These are phyloP conservation scores for Ophiostoma quercus DNA, from an alignment of 2,329 filamentous ascomycete species.

Conservation along the genomic window DNA sequence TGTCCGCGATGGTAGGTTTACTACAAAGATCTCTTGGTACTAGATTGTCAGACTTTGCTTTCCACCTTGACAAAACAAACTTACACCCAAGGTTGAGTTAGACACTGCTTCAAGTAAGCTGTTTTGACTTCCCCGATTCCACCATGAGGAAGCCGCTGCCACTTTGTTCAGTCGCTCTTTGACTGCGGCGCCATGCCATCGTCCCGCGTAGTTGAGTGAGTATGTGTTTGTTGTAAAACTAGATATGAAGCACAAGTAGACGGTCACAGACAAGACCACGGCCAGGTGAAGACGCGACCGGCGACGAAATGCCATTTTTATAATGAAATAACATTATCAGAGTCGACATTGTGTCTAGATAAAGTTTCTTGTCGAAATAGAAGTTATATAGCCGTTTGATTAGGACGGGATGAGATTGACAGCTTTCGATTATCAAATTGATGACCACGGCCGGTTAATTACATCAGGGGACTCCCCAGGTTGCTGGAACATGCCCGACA, in stretches of 20 bases:
- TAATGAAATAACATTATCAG: not conserved
- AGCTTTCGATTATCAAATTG: not conserved
- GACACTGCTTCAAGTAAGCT: not conserved
- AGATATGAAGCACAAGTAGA: not conserved
- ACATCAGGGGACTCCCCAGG: not conserved
- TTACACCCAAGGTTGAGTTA: not conserved
- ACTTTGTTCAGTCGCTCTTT: not conserved
- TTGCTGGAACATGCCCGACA: not conserved
- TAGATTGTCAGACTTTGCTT: not conserved
- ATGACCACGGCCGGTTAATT: not conserved
- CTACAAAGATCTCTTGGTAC: not conserved
- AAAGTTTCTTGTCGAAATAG: not conserved
- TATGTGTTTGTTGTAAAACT: not conserved
- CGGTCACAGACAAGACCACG: not conserved
- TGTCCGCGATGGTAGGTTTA: not conserved
- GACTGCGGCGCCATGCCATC: not conserved
- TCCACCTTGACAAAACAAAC: too few species aligned
- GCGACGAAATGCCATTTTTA: not conserved
- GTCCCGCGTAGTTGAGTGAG: not conserved
- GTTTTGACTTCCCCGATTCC: not conserved
- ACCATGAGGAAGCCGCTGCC: not conserved
- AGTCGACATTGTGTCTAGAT: not conserved
- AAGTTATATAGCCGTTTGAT: not conserved
- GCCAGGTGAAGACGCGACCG: not conserved
- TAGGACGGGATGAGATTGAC: not conserved